Conservation (phyloP, 73 alveolate species). For the Uronychia setigera region DNA sequence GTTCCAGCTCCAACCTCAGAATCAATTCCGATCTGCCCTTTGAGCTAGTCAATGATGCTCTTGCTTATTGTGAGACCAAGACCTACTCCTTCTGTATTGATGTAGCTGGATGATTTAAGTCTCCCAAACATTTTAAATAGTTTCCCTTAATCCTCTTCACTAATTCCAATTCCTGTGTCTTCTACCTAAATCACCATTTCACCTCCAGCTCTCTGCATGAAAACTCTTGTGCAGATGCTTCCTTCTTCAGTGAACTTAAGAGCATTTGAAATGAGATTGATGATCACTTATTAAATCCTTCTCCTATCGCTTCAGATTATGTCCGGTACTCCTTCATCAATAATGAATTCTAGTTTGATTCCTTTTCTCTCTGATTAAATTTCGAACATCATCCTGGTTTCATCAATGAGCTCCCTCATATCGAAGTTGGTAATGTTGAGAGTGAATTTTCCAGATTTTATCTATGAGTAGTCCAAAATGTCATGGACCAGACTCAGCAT, state of each 20-base stretch:
- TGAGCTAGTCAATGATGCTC: constrained; percentile 29
- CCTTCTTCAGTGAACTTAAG: constrained; percentile 59
- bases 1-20: constrained; percentile 29
- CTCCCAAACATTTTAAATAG: constrained; percentile 51
- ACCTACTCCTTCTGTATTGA: constrained; percentile 53
- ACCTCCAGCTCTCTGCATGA: not conserved
- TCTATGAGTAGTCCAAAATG: constrained; percentile 40
- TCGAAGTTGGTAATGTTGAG: constrained; percentile 1
- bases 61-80: constrained; percentile 46
- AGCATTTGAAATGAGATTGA: constrained; percentile 51
- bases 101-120: not conserved
- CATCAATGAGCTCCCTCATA: constrained; percentile 8
- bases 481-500: constrained; percentile 38
- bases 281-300: constrained; percentile 38
- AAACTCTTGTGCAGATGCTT: not conserved
- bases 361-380: constrained; percentile 40
- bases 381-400: constrained; percentile 9
- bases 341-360: not conserved
- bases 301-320: constrained; percentile 12
- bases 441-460: constrained; percentile 33
- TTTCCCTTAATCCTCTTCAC: constrained; percentile 5
- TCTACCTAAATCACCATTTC: constrained; percentile 6
- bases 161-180: constrained; percentile 61
- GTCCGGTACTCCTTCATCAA: constrained; percentile 5
- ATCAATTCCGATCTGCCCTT: constrained; percentile 35